Evolutionary conservation across 495 filamentous ascomycete genomes (phyloP).

Genomic region (Aspergillus avenaceus): DNA sequence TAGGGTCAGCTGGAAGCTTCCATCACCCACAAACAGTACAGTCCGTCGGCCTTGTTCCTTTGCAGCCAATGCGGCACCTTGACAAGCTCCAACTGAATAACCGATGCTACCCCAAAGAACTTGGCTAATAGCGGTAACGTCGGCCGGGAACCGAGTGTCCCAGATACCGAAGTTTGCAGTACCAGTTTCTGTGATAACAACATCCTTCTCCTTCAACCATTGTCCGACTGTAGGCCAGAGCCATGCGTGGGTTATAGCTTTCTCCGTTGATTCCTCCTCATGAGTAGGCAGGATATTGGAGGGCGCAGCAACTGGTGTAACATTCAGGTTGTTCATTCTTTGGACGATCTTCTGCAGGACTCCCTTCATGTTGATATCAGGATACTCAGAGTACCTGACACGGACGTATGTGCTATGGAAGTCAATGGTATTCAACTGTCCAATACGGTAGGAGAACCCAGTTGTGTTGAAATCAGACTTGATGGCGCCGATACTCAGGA

Average conservation of each 20-base stretch:
- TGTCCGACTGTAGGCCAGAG: conserved; percentile 80
- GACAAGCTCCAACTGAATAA: conserved; percentile 73
- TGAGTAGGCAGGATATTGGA: conserved; percentile 55
- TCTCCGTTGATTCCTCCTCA: conserved; percentile 42
- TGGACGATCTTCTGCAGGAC: conserved; percentile 74
- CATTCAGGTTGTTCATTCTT: conserved; percentile 51
- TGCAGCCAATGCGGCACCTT: conserved; percentile 69
- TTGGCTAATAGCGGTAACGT: conserved; percentile 74
- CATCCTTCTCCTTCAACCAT: conserved; percentile 71
- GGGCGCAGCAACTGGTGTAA: conserved; percentile 34
- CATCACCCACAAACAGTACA: conserved; percentile 85
- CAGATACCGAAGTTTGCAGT: conserved; percentile 88
- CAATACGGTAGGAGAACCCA: conserved; percentile 82
- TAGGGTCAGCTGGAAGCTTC: conserved; percentile 76
- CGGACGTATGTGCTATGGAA: conserved; percentile 75
- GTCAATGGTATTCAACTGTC: conserved; percentile 80
- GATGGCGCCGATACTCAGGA: conserved; percentile 78
- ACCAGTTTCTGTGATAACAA: conserved; percentile 85
- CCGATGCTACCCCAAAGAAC: conserved; percentile 89
- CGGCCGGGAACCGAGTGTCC: conserved; percentile 76
- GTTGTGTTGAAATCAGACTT: conserved; percentile 89
- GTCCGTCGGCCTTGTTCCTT: conserved; percentile 65
- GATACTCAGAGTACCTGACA: conserved; percentile 80
- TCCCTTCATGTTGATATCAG: conserved; percentile 77
- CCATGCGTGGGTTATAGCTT: conserved; percentile 75